Evolutionary conservation across 441 rosid species (phyloP).

Genomic region (Biscutella auriculata): DNA sequence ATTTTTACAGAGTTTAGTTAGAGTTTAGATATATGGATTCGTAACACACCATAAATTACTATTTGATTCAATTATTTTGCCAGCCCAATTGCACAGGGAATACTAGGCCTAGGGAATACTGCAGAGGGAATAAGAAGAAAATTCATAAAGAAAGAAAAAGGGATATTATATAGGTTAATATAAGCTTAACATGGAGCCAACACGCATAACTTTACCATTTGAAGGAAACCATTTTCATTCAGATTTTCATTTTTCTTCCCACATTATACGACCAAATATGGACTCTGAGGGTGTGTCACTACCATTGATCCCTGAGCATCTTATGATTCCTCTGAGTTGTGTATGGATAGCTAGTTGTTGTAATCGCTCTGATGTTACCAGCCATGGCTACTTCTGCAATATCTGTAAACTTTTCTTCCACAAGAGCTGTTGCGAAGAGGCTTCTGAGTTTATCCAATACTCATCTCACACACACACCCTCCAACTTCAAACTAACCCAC

Average conservation of each 20-base stretch:
- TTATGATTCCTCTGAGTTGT: not conserved
- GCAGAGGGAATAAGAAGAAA: too few species aligned
- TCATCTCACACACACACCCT: not conserved
- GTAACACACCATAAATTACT: too few species aligned
- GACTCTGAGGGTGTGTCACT: not conserved
- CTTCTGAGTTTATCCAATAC: not conserved
- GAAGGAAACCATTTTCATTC: not conserved
- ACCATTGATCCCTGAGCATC: not conserved
- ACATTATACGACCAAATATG: not conserved
- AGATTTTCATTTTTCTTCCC: not conserved
- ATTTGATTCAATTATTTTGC: too few species aligned
- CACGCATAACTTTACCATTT: too few species aligned
- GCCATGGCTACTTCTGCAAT: not conserved
- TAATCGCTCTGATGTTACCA: not conserved
- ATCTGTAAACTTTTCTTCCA: not conserved
- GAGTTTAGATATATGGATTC: too few species aligned
- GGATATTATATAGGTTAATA: too few species aligned
- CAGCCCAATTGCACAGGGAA: too few species aligned
- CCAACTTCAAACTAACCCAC: not conserved
- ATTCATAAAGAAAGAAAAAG: too few species aligned
- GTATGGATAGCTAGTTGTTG: not conserved
- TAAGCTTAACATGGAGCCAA: too few species aligned
- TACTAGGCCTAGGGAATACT: too few species aligned
- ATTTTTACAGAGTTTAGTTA: too few species aligned
- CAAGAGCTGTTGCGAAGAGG: not conserved